Conservation (phyloP, 78 protist species). For the Parvularia atlantis region DNA sequence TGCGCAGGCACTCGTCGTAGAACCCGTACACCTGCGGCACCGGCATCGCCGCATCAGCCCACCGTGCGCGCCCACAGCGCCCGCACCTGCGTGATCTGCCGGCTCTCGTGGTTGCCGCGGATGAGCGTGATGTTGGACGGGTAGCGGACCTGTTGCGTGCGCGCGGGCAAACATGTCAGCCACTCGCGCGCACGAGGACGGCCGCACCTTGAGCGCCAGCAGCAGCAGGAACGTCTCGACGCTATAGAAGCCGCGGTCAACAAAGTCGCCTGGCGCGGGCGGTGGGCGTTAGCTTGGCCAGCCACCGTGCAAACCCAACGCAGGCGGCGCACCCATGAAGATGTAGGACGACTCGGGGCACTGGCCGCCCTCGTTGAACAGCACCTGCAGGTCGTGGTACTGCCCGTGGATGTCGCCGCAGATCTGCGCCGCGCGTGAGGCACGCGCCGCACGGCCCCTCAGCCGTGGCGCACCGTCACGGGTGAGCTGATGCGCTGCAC, state of each 20-base stretch:
- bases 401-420: constrained; percentile 99
- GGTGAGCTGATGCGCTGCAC: constrained; percentile 95
- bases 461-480: constrained; percentile 70
- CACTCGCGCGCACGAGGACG: not conserved
- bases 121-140: constrained; percentile 93
- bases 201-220: constrained; percentile 84
- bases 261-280: constrained; percentile 90
- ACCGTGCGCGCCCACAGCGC: not conserved
- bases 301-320: no score
- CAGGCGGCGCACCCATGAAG: constrained; percentile 70
- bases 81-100: constrained; percentile 95
- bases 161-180: constrained; percentile 1
- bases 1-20: constrained; percentile 98
- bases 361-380: constrained; percentile 93
- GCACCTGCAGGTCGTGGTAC: constrained; percentile 94
- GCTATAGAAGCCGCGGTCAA: constrained; percentile 96
- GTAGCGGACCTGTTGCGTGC: constrained; percentile 60
- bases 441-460: no score
- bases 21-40: constrained; percentile 89
- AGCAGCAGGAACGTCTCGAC: constrained; percentile 95
- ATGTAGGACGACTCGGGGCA: constrained; percentile 92
- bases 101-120: constrained; percentile 98
- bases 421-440: constrained; percentile 42
- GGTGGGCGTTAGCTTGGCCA: no score
- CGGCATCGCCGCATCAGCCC: not conserved